Base-by-base conservation (phyloP, 1,139 yeast genomes). In the Debaryomycetaceae sp. region DNA sequence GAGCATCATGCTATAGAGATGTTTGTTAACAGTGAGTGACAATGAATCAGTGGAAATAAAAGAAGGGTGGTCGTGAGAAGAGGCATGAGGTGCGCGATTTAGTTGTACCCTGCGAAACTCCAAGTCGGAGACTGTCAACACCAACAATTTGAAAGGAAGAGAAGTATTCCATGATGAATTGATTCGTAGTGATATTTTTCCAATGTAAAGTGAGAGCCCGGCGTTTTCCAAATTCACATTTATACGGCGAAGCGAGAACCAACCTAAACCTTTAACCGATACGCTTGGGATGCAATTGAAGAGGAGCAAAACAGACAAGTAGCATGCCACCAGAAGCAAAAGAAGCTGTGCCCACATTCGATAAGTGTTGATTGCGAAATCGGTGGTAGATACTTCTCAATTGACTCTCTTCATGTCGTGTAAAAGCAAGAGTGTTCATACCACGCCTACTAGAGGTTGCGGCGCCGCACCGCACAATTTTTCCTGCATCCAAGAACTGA, bases 241-340 rank as follows among this genome's bases (percentile, higher is more conserved):
- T 19, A 62, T 44, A 15, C 56, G 50, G 34, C 55, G 40, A 19
- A 60, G 22, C 13, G 57, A 43, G 33, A 62, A 40, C 53, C 67
- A 59, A 13, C 70, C 68, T 13, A 64, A 32, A 7, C 55, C 49
- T 33, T 49, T 52, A 27, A 64, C 55, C 4, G 45, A 28, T 4
- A 62, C 42, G 29, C 48, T 50, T 4, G 68, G 68, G 10, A 62
- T 42, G 25, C 37, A 33, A 37, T 64, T 64, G 14, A 62, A 25
- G 1, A 42, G 26, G 3, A 43, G 16, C 4, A 60, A 36, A 5
- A 33, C 13, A 21, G 13, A n/a, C 20, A 18, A 18, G 13, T 16
- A 22, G 24, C 20, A 8, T 5, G 12, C 19, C 19, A 15, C 16
- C 12, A 7, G 11, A 8, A 7, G 10, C 18, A 20, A 10, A 11